A percentile compares a stretch with the other conserved stretches of the same genome.
phyloP scores from a whole-genome alignment of 148 eudicot species.

The Vaccinium corymbosum region DNA sequence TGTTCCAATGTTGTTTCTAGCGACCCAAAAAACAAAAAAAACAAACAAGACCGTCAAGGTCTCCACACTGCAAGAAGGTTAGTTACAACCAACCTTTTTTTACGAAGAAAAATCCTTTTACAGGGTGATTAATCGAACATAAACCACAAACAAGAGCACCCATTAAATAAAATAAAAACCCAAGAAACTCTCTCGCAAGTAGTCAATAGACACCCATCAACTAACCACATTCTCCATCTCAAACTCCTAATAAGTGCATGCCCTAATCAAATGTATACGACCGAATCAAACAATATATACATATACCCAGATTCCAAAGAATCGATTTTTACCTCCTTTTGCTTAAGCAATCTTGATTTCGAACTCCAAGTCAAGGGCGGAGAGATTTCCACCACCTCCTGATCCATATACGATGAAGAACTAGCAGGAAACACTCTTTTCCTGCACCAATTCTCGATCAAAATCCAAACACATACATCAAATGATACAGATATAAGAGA shows the following conservation, averaged over 20 bases:
- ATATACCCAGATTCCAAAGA: background rate
- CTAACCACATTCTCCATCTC: background rate
- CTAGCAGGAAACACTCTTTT: constrained; percentile 42
- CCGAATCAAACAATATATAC: background rate
- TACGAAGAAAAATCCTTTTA: background rate
- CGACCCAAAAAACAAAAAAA: background rate
- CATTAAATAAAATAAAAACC: background rate
- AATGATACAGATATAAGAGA: constrained; percentile 1
- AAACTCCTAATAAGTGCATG: background rate
- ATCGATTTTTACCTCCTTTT: constrained; percentile 36
- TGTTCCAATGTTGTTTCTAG: background rate
- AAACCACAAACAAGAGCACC: background rate
- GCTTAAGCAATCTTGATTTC: constrained; percentile 30
- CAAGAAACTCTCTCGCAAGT: background rate
- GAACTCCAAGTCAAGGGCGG: constrained; percentile 34
- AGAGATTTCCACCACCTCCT: constrained; percentile 51
- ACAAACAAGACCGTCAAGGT: background rate
- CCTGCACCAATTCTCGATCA: constrained; percentile 25
- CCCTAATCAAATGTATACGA: constrained; percentile 11
- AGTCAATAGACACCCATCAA: background rate
- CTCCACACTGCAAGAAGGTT: background rate
- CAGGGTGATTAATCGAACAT: background rate
- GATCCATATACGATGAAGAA: constrained; percentile 34
- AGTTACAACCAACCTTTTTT: background rate
- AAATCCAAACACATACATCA: constrained; percentile 3